Evolutionary conservation across 1,284 basidiomycete species (phyloP), one percentile per base, ranked within the genome.

Genomic region (Omphalotus olearius): DNA sequence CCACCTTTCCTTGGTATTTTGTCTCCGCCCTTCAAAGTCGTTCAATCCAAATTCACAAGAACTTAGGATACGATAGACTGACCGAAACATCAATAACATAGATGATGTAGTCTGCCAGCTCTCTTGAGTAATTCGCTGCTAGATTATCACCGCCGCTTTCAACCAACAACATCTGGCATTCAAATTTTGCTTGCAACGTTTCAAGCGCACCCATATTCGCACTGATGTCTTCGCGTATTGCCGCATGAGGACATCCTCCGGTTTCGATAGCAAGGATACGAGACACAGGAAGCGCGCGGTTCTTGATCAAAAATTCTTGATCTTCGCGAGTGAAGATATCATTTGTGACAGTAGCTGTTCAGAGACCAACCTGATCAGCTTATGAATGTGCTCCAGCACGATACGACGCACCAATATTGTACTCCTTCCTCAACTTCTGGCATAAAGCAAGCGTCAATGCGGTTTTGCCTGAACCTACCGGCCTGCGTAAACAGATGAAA

Each of bases 1-100:
- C 96, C 96, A 5, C 97, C 96, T 73, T 99, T 99, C 28, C 96
- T 79, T 9, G 96, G 96, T 57, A 99, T 96, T 71, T 99, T 99
- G 72, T 99, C 97, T 0, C 96, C 96, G 23, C 96, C 96, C 74
- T 89, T 57, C 10, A 30, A 37, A 14, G 17, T 16, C 10, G 17
- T 35, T 40, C 9, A 35, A 16, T n/a, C 58, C 57, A 41, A n/a
- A 35, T 23, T 23, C 13, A 23, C 47, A 36, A 41, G n/a, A 28
- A 2, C 7, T 33, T 33, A 10, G 30, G 30, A n/a, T 13, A 33
- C 30, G 30, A 2, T 33, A 25, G 6, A 58, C 80, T 63, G 58
- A 87, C 86, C 53, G 88, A 80, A 57, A 90, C 87, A 63, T 90
- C 87, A 55, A 93, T 92, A 38, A 95, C 93, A 68, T 95, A 94